Percentiles rank a stretch among this genome's conserved stretches.
Conservation (phyloP, 495 filamentous ascomycete species). For the Elasticomyces elasticus region DNA sequence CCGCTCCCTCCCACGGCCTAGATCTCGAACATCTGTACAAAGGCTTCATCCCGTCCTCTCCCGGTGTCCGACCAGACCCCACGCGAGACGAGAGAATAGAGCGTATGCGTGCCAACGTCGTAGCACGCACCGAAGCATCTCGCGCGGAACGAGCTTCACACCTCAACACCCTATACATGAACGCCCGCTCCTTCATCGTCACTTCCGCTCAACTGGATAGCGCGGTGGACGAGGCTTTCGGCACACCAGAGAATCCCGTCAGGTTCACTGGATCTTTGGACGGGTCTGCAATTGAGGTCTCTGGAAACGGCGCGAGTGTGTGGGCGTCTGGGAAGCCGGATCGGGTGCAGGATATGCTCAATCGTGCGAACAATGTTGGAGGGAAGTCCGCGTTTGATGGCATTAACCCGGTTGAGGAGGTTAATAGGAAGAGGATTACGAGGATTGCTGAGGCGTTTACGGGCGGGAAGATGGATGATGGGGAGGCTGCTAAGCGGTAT, state of each 20-base stretch:
- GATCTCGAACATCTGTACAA: conserved; percentile 22
- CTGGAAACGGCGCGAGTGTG: conserved; percentile 38
- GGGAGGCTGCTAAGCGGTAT: not conserved
- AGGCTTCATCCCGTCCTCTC: conserved; percentile 2
- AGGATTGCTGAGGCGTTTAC: conserved; percentile 58
- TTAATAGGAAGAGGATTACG: conserved; percentile 48
- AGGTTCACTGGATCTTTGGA: too few relatives aligned
- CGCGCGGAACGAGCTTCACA: conserved; percentile 35
- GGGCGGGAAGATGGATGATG: conserved; percentile 36
- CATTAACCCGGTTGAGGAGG: conserved; percentile 30
- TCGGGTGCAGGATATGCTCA: conserved; percentile 41
- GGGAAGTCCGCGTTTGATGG: conserved; percentile 23
- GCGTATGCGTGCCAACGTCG: conserved; percentile 34
- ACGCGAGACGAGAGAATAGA: conserved; percentile 39
- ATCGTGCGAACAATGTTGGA: conserved; percentile 22
- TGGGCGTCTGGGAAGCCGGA: conserved; percentile 49
- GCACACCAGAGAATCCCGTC: conserved; percentile 40
- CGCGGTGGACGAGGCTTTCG: conserved; percentile 53
- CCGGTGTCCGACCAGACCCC: conserved; percentile 36
- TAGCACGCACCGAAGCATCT: conserved; percentile 33
- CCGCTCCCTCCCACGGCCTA: conserved; percentile 27
- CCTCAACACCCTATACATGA: conserved; percentile 55
- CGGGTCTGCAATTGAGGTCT: not conserved
- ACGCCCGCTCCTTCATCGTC: conserved; percentile 55
- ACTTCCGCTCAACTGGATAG: conserved; percentile 50